Conservation (phyloP, 2,329 filamentous ascomycete species). For the Rutstroemia sp. region DNA sequence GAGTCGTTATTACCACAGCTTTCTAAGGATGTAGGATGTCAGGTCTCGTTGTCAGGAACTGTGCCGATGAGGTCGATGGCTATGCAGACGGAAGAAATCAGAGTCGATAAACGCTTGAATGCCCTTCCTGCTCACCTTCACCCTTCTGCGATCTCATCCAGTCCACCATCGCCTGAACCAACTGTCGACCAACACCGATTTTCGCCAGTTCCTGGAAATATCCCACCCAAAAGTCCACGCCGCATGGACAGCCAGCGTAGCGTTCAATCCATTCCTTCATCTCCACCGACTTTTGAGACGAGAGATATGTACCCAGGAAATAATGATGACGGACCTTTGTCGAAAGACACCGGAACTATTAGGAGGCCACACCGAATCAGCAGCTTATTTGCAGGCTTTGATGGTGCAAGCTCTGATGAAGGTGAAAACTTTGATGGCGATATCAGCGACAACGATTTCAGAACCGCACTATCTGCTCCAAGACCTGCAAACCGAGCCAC, state of each 20-base stretch:
- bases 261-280: constrained; percentile 38
- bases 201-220: constrained; percentile 43
- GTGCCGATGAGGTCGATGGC: constrained; percentile 38
- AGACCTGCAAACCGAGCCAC: constrained; percentile 33
- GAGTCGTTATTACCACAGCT: constrained; percentile 71
- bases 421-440: constrained; percentile 57
- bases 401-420: constrained; percentile 62
- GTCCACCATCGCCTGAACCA: constrained; percentile 46
- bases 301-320: constrained; percentile 69
- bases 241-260: constrained; percentile 43
- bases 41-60: constrained; percentile 54
- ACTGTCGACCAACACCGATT: constrained; percentile 33
- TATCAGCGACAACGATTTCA: constrained; percentile 59
- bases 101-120: constrained; percentile 69
- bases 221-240: constrained; percentile 54
- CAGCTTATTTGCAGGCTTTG: constrained; percentile 82
- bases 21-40: constrained; percentile 74
- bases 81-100: constrained; percentile 84
- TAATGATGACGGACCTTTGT: constrained; percentile 71
- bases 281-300: constrained; percentile 38
- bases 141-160: constrained; percentile 64
- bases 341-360: constrained; percentile 44
- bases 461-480: constrained; percentile 58
- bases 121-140: constrained; percentile 71
- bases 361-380: constrained; percentile 67